A percentile compares a stretch with the other conserved stretches of the same genome.
Evolutionary conservation across 148 eudicot genomes (phyloP).

Genomic region (Suaeda aralocaspica): DNA sequence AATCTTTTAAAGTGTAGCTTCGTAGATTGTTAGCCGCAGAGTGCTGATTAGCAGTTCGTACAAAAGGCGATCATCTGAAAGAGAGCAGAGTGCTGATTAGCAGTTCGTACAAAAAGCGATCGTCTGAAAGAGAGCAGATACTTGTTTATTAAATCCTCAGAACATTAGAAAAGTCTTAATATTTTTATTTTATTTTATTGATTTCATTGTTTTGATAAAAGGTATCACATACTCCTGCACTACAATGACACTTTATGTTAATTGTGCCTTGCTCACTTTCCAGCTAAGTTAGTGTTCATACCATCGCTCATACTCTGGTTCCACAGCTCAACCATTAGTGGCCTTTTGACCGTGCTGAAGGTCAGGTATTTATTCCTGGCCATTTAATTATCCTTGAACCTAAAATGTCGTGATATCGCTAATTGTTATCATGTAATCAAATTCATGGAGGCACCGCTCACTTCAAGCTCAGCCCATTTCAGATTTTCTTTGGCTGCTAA

Average conservation of each 20-base stretch:
- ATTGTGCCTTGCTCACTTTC: slow-evolving; percentile 1
- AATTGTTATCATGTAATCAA: slow-evolving; percentile 24
- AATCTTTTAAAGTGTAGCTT: too few relatives aligned
- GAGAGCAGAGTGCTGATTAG: too few relatives aligned
- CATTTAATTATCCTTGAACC: slow-evolving; percentile 17
- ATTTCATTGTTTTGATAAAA: neutral
- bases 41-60: too few relatives aligned
- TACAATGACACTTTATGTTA: neutral
- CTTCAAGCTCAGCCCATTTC: slow-evolving; percentile 19
- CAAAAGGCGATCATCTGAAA: too few relatives aligned
- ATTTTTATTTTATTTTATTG: neutral
- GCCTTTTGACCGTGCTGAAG: neutral
- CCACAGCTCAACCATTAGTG: neutral
- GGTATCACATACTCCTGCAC: slow-evolving; percentile 12
- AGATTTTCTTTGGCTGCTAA: slow-evolving; percentile 29
- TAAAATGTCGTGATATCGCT: slow-evolving; percentile 23
- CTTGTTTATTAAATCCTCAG: neutral
- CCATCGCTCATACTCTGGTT: neutral
- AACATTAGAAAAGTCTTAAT: neutral
- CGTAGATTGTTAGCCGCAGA: too few relatives aligned
- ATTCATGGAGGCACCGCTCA: slow-evolving; percentile 12
- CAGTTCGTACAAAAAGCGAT: too few relatives aligned
- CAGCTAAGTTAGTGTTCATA: neutral
- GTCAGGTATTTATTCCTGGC: neutral
- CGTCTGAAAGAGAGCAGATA: neutral